These are phyloP conservation scores for Aureobasidium sp. DNA, from an alignment of 2,329 filamentous ascomycete species.

Conservation along the genomic window DNA sequence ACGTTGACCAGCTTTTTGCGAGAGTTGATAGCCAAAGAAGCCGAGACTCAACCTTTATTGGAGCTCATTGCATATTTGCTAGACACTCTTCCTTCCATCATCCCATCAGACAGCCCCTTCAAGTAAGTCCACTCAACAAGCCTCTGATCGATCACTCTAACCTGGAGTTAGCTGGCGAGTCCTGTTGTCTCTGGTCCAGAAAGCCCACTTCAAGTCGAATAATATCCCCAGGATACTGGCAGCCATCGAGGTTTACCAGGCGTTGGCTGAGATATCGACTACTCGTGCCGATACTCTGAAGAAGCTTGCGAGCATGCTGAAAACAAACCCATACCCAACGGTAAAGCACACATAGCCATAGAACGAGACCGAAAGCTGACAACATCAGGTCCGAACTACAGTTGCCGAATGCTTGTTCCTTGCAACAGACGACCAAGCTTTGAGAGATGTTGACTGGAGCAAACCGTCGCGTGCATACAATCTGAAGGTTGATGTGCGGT, in stretches of 20 bases:
- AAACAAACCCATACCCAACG: constrained; percentile 69
- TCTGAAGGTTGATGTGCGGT: neutral
- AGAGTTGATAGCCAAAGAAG: neutral
- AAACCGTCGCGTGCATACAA: constrained; percentile 12
- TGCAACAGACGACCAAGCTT: constrained; percentile 25
- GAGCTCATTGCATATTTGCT: constrained; percentile 67
- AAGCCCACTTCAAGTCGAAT: constrained; percentile 71
- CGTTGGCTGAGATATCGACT: constrained; percentile 48
- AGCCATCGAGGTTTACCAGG: constrained; percentile 70
- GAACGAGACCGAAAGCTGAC: neutral
- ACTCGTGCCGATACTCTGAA: constrained; percentile 50
- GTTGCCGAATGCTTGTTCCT: constrained; percentile 35
- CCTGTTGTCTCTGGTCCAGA: constrained; percentile 64
- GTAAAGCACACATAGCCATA: constrained; percentile 32
- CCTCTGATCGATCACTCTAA: neutral
- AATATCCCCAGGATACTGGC: constrained; percentile 76
- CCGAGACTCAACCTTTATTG: constrained; percentile 33
- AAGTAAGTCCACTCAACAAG: constrained; percentile 34
- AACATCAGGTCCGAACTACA: constrained; percentile 39
- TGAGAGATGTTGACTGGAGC: constrained; percentile 19
- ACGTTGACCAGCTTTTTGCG: constrained; percentile 17
- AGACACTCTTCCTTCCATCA: constrained; percentile 24
- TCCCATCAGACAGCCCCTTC: constrained; percentile 35
- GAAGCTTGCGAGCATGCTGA: constrained; percentile 63
- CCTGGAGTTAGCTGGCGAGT: constrained; percentile 39